A percentile compares a stretch with the other conserved stretches of the same genome.
These are phyloP conservation scores for Hebeloma cylindrosporum DNA, from an alignment of 768 basidiomycete genomes.

Conservation along the genomic window DNA sequence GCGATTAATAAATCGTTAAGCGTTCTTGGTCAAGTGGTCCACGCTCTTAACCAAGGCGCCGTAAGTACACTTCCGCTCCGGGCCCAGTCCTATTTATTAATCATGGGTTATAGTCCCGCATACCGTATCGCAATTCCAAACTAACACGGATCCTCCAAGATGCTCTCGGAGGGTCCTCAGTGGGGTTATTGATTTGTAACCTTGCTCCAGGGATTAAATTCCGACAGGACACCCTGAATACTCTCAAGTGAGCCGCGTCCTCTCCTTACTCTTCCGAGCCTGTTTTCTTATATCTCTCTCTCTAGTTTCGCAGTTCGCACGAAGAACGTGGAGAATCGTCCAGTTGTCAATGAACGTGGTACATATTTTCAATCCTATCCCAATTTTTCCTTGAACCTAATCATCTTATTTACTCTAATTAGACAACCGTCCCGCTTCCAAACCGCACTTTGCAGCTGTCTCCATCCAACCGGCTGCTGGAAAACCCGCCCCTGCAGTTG, in stretches of 20 bases:
- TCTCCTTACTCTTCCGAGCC: not conserved
- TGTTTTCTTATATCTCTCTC: slow-evolving; percentile 3
- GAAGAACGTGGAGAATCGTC: slow-evolving; percentile 84
- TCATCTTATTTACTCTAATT: slow-evolving; percentile 11
- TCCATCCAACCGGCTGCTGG: slow-evolving; percentile 44
- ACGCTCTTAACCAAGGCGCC: slow-evolving; percentile 75
- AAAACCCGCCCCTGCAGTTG: slow-evolving; percentile 45
- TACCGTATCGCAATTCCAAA: slow-evolving; percentile 90
- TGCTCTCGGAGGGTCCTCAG: slow-evolving; percentile 78
- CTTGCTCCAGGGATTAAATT: slow-evolving; percentile 82
- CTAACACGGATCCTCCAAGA: slow-evolving; percentile 89
- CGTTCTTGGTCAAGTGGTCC: slow-evolving; percentile 84
- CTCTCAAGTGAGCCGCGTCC: slow-evolving; percentile 65
- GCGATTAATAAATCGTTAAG: slow-evolving; percentile 91
- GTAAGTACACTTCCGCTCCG: slow-evolving; percentile 38
- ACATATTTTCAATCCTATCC: slow-evolving; percentile 17
- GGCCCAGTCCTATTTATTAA: slow-evolving; percentile 6
- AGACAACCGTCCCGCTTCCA: slow-evolving; percentile 62
- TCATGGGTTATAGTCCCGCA: slow-evolving; percentile 51
- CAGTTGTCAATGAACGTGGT: slow-evolving; percentile 78
- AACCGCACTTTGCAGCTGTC: slow-evolving; percentile 65
- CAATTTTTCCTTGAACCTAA: slow-evolving; percentile 15
- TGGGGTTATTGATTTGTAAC: slow-evolving; percentile 84
- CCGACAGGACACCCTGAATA: slow-evolving; percentile 85
- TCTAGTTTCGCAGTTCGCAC: slow-evolving; percentile 75